phyloP scores from a whole-genome alignment of 2,329 filamentous ascomycete genomes.

The Leptographium wingfieldii region DNA sequence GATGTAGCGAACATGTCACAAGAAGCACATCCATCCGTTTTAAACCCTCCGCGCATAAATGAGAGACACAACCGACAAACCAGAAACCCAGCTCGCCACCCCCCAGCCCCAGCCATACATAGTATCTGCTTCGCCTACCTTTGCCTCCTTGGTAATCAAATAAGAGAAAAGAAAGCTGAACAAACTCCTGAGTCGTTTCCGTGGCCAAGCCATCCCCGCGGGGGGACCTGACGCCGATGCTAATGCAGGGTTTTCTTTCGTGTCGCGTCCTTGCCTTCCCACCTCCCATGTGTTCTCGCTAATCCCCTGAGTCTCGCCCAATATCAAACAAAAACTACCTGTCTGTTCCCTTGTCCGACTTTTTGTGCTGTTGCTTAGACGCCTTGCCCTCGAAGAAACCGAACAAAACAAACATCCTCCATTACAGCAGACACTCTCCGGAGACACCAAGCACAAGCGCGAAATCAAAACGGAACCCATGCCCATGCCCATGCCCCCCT shows the following conservation, averaged over 20 bases:
- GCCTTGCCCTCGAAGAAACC: constrained; percentile 2
- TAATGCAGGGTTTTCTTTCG: constrained; percentile 8
- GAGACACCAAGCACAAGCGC: background rate
- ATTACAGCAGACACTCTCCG: background rate
- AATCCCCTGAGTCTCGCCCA: background rate
- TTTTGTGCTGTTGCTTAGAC: constrained; percentile 4
- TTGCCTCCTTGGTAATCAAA: background rate
- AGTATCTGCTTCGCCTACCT: background rate
- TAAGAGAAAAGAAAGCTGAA: background rate
- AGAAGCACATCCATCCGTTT: background rate
- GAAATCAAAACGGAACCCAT: background rate
- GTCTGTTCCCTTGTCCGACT: background rate
- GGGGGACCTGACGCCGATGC: constrained; percentile 8
- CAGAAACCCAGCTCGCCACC: background rate
- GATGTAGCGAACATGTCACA: background rate
- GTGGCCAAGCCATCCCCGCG: constrained; percentile 5
- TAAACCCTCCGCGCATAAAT: background rate
- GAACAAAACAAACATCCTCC: constrained; percentile 1
- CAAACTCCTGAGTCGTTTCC: constrained; percentile 7
- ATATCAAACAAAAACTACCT: background rate
- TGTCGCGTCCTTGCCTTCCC: background rate
- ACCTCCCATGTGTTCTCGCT: background rate
- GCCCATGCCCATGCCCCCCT: background rate
- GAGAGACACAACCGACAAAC: background rate
- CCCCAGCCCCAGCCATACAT: background rate